phyloP scores from a whole-genome alignment of 768 basidiomycete species.

The Boletus edulis region DNA sequence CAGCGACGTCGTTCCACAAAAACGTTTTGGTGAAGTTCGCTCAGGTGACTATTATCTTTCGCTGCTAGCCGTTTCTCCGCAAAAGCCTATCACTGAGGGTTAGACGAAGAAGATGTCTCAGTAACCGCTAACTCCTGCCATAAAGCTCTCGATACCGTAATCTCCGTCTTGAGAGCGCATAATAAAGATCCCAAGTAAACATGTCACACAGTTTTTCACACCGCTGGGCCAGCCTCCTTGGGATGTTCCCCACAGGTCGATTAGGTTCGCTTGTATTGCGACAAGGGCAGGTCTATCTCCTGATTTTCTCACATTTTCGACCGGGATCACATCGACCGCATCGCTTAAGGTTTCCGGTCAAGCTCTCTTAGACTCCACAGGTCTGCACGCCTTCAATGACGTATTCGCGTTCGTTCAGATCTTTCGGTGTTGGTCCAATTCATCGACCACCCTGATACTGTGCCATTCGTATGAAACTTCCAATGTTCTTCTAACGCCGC shows the following conservation, averaged over 20 bases:
- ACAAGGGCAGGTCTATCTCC: slow-evolving; percentile 1
- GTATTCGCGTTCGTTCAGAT: slow-evolving; percentile 9
- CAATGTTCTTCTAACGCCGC: slow-evolving; percentile 25
- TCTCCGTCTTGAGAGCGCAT: slow-evolving; percentile 29
- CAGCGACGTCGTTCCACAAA: not conserved
- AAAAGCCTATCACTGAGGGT: slow-evolving; percentile 33
- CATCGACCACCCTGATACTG: slow-evolving; percentile 21
- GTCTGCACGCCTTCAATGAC: slow-evolving; percentile 13
- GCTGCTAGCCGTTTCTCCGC: slow-evolving; percentile 24
- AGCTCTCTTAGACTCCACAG: not conserved
- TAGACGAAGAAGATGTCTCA: slow-evolving; percentile 16
- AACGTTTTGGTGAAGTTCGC: not conserved
- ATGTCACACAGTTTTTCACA: slow-evolving; percentile 11
- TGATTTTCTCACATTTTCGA: slow-evolving; percentile 2
- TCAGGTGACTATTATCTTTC: slow-evolving; percentile 19
- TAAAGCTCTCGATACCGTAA: slow-evolving; percentile 29
- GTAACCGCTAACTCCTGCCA: slow-evolving; percentile 28
- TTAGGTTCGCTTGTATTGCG: slow-evolving; percentile 6
- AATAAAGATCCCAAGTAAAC: slow-evolving; percentile 15
- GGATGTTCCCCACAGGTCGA: slow-evolving; percentile 11
- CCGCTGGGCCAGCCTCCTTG: not conserved
- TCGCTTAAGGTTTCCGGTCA: slow-evolving; percentile 4
- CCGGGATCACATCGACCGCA: slow-evolving; percentile 5
- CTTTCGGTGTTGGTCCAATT: slow-evolving; percentile 14
- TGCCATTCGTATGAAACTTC: slow-evolving; percentile 8